Conservation (phyloP, 805 yeast genomes). For the Babjeviella inositovora region DNA sequence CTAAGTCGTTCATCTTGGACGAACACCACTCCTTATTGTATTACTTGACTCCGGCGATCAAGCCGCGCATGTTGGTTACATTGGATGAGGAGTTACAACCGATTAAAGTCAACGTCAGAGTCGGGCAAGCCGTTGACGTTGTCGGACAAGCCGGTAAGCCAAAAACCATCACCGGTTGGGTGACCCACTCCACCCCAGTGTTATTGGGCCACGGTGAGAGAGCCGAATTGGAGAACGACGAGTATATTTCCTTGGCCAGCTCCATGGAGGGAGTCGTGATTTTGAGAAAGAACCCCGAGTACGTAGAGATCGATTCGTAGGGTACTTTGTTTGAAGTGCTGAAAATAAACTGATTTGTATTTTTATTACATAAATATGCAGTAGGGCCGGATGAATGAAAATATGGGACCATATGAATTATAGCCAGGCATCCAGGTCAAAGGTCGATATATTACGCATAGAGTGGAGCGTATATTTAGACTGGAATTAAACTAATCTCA, state of each 20-base stretch:
- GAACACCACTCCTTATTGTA: slow-evolving; percentile 71
- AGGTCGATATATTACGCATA: too few relatives aligned
- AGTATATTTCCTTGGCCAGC: slow-evolving; percentile 68
- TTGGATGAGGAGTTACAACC: slow-evolving; percentile 87
- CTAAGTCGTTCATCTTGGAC: slow-evolving; percentile 63
- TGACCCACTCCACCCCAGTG: slow-evolving; percentile 96
- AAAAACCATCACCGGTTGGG: slow-evolving; percentile 98
- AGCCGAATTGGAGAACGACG: slow-evolving; percentile 93
- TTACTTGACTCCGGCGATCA: slow-evolving; percentile 74
- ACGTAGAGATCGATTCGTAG: slow-evolving; percentile 38
- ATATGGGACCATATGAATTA: too few relatives aligned
- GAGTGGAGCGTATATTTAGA: too few relatives aligned
- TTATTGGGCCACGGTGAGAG: slow-evolving; percentile 86
- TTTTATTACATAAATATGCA: slow-evolving; percentile 1
- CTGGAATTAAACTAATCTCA: too few relatives aligned
- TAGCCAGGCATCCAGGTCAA: too few relatives aligned
- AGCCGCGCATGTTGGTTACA: slow-evolving; percentile 86
- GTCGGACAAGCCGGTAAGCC: slow-evolving; percentile 99
- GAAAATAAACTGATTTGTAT: slow-evolving; percentile 1
- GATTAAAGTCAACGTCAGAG: slow-evolving; percentile 89
- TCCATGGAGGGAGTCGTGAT: slow-evolving; percentile 90
- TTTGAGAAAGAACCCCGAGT: slow-evolving; percentile 80
- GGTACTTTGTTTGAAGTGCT: background rate
- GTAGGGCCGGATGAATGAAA: too few relatives aligned
- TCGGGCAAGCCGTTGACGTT: slow-evolving; percentile 97